Percentiles rank a stretch among this genome's conserved stretches.
These are phyloP conservation scores for Physcia stellaris DNA, from an alignment of 495 filamentous ascomycete genomes.

Conservation along the genomic window DNA sequence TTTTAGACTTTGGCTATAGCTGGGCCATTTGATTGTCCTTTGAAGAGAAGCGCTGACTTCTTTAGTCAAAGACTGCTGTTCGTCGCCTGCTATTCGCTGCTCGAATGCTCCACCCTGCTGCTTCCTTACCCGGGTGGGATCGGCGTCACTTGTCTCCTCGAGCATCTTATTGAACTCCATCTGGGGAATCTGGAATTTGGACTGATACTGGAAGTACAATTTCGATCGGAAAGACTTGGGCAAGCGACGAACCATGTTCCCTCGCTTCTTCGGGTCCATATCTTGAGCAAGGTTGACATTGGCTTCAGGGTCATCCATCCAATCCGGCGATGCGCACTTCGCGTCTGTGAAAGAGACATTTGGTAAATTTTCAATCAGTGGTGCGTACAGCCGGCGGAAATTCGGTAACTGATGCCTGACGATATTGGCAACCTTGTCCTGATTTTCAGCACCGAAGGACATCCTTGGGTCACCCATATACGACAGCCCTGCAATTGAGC, in stretches of 20 bases:
- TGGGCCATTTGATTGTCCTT: constrained; percentile 83
- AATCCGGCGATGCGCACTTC: constrained; percentile 43
- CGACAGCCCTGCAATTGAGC: constrained; percentile 77
- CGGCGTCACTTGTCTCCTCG: constrained; percentile 52
- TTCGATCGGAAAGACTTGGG: constrained; percentile 79
- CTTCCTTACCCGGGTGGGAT: constrained; percentile 51
- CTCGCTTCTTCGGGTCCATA: constrained; percentile 77
- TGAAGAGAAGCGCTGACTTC: constrained; percentile 63
- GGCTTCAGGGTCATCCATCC: constrained; percentile 48
- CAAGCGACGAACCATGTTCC: constrained; percentile 89
- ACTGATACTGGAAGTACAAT: constrained; percentile 87
- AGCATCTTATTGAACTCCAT: constrained; percentile 80
- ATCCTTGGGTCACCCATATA: constrained; percentile 94
- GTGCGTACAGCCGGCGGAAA: constrained; percentile 80
- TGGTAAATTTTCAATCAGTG: constrained; percentile 76
- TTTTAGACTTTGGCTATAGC: constrained; percentile 72
- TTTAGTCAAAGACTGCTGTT: constrained; percentile 45
- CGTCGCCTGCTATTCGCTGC: constrained; percentile 58
- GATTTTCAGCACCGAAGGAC: constrained; percentile 74
- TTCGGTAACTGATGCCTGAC: constrained; percentile 80
- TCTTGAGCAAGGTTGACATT: constrained; percentile 62
- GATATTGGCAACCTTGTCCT: constrained; percentile 86
- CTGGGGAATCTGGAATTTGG: constrained; percentile 73
- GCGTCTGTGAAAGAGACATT: constrained; percentile 72
- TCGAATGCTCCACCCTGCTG: constrained; percentile 76